Conservation (phyloP, 257 asterid genomes). For the Haberlea rhodopensis region DNA sequence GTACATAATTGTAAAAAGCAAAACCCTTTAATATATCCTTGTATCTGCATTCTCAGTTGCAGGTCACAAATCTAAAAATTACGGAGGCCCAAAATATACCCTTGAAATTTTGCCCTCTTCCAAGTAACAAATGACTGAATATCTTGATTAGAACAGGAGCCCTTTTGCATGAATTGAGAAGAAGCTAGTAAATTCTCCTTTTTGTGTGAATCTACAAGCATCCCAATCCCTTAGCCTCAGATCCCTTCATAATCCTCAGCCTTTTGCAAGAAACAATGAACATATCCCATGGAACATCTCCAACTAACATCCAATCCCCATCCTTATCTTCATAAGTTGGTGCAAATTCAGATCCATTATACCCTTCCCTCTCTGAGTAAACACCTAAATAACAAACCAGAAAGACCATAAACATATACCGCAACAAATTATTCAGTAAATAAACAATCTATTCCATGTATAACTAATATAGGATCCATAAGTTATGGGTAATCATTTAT, state of each 20-base stretch:
- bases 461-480: too few species aligned
- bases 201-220: slow-evolving; percentile 23
- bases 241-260: slow-evolving; percentile 70
- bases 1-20: slow-evolving; percentile 25
- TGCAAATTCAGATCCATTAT: slow-evolving; percentile 51
- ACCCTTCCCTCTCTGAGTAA: slow-evolving; percentile 56
- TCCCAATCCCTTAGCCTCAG: slow-evolving; percentile 70
- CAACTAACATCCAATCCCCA: slow-evolving; percentile 68
- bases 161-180: background rate
- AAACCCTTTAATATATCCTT: too few species aligned
- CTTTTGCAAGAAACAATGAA: slow-evolving; percentile 71
- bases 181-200: too few species aligned
- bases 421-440: background rate
- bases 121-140: too few species aligned
- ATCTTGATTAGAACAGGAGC: too few species aligned
- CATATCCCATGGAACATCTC: slow-evolving; percentile 97
- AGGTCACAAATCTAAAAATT: slow-evolving; percentile 7
- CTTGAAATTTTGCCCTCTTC: too few species aligned
- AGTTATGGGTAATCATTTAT: too few species aligned
- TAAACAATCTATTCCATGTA: too few species aligned
- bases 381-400: slow-evolving; percentile 35
- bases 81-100: too few species aligned
- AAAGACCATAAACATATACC: background rate
- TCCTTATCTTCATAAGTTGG: slow-evolving; percentile 69
- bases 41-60: slow-evolving; percentile 18